These are phyloP conservation scores for Colletotrichum cereale DNA, from an alignment of 2,329 filamentous ascomycete species.

Conservation along the genomic window DNA sequence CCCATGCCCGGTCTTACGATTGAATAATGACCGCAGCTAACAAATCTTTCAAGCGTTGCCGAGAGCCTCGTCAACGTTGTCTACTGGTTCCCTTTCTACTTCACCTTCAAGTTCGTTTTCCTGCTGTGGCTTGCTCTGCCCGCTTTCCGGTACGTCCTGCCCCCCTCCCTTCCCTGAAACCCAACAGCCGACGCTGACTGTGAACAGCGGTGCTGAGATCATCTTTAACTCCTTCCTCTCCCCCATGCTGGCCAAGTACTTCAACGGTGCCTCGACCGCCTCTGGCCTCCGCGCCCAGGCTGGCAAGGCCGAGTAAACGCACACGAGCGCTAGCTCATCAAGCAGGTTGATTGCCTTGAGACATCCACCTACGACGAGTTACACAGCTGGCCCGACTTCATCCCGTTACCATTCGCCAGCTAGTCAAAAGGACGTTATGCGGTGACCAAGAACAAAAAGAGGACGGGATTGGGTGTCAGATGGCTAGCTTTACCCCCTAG, in stretches of 20 bases:
- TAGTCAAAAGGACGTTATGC: conserved; percentile 31
- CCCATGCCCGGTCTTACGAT: conserved; percentile 30
- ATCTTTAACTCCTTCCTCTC: conserved; percentile 97
- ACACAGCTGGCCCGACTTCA: conserved; percentile 33
- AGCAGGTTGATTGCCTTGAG: conserved; percentile 38
- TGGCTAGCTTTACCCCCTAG: conserved; percentile 26
- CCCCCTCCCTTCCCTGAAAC: not conserved
- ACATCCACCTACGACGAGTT: conserved; percentile 31
- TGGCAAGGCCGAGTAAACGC: conserved; percentile 76
- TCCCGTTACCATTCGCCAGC: conserved; percentile 30
- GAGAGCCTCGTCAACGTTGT: conserved; percentile 88
- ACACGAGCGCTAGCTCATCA: conserved; percentile 24
- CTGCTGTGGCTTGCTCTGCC: conserved; percentile 98
- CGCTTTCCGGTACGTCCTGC: conserved; percentile 84
- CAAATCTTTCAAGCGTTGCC: conserved; percentile 65
- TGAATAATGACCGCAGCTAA: conserved; percentile 21
- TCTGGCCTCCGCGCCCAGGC: conserved; percentile 91
- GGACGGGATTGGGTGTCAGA: conserved; percentile 19
- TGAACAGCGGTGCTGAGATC: conserved; percentile 86
- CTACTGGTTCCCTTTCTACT: conserved; percentile 99
- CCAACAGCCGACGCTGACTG: conserved; percentile 41
- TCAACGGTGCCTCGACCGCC: conserved; percentile 78
- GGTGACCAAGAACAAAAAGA: conserved; percentile 29
- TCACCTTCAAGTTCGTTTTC: conserved; percentile 98
- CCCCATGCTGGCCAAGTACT: conserved; percentile 94